These are phyloP conservation scores for Monosporozyma unispora DNA, from an alignment of 805 yeast genomes.

Conservation along the genomic window DNA sequence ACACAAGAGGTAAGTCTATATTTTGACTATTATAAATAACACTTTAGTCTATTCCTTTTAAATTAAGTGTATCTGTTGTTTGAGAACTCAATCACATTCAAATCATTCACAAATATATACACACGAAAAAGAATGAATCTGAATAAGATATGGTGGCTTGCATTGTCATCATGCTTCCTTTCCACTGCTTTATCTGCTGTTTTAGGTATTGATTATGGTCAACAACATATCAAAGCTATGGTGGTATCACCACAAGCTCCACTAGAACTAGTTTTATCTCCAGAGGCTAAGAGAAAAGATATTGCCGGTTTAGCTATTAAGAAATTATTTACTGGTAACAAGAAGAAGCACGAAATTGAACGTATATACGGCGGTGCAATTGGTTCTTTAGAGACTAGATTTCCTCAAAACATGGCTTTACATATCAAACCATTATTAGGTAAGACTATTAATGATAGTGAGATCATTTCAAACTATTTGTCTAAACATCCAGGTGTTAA, in stretches of 20 bases:
- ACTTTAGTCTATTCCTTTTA: background rate
- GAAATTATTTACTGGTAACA: conserved; percentile 25
- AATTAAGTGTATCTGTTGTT: background rate
- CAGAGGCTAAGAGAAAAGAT: conserved; percentile 89
- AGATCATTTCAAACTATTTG: conserved; percentile 39
- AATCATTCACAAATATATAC: background rate
- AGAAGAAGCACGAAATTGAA: conserved; percentile 40
- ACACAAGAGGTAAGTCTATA: background rate
- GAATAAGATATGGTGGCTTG: background rate
- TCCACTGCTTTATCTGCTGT: conserved; percentile 39
- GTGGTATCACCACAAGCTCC: conserved; percentile 86
- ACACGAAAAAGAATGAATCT: background rate
- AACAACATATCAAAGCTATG: conserved; percentile 77
- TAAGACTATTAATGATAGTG: conserved; percentile 37
- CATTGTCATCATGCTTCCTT: background rate
- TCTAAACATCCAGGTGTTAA: conserved; percentile 53
- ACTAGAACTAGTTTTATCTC: conserved; percentile 78
- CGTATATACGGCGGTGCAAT: conserved; percentile 76
- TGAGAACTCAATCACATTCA: background rate
- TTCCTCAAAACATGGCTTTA: conserved; percentile 60
- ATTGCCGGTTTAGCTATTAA: conserved; percentile 66
- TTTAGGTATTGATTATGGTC: conserved; percentile 83
- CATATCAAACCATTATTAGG: conserved; percentile 71
- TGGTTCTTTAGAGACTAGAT: conserved; percentile 56
- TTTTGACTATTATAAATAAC: background rate